Percentiles rank a stretch among this genome's conserved stretches.
Evolutionary conservation across 345 rosid species (phyloP).

Genomic region (Lepidium aucheri): DNA sequence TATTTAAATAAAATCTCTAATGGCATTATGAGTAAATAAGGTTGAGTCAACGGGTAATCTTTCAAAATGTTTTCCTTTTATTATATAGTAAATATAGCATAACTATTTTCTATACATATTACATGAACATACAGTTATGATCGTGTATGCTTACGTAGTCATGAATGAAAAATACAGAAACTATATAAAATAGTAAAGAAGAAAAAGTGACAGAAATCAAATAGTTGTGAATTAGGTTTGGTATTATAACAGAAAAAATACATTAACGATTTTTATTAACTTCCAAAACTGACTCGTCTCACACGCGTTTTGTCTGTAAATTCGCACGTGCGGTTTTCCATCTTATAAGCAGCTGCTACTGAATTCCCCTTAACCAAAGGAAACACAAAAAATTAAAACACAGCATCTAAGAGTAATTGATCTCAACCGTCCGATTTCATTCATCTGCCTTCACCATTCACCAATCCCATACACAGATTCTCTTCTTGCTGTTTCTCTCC

Average conservation of each 20-base stretch:
- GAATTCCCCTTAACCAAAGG: not conserved
- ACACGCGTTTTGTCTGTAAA: not conserved
- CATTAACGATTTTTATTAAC: not conserved
- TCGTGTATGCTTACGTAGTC: slow-evolving; percentile 11
- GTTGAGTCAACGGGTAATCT: no score
- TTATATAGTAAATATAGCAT: no score
- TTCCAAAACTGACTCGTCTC: slow-evolving; percentile 24
- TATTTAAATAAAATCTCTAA: no score
- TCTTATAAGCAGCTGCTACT: not conserved
- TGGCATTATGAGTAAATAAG: no score
- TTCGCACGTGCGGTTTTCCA: slow-evolving; percentile 15
- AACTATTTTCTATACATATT: not conserved
- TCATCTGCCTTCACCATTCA: slow-evolving; percentile 13
- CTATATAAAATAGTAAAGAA: not conserved
- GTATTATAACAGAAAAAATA: not conserved
- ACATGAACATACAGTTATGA: not conserved
- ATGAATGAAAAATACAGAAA: no score
- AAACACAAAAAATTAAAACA: not conserved
- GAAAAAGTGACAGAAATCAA: not conserved
- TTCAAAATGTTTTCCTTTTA: no score
- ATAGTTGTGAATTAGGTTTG: not conserved
- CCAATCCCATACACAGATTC: slow-evolving; percentile 12
- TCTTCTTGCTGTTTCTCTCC: not conserved
- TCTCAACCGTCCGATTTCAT: slow-evolving; percentile 24
- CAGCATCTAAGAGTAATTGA: slow-evolving; percentile 6